phyloP scores from a whole-genome alignment of 2,329 filamentous ascomycete genomes.

The Calonectria leucothoes region DNA sequence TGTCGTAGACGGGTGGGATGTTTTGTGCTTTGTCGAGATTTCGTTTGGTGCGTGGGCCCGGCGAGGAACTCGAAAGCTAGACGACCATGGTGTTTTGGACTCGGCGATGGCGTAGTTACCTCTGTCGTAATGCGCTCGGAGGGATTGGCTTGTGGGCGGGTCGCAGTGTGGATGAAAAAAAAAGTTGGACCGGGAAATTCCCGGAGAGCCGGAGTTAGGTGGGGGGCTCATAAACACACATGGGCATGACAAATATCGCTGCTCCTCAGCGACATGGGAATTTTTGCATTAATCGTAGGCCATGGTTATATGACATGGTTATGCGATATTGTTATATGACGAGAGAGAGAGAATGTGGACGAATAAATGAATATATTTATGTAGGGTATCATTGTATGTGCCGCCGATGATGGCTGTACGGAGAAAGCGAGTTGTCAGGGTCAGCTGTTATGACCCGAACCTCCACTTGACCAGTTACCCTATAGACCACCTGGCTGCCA shows the following conservation, averaged over 20 bases:
- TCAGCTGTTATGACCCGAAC: too few relatives aligned
- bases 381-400: neutral
- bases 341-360: neutral
- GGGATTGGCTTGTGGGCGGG: constrained; percentile 33
- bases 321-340: too few relatives aligned
- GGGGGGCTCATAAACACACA: neutral
- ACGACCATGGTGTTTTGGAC: constrained; percentile 4
- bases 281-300: neutral
- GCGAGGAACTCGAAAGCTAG: neutral
- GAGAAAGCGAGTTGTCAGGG: too few relatives aligned
- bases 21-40: neutral
- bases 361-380: neutral
- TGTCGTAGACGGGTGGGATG: neutral
- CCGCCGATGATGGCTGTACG: too few relatives aligned
- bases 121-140: constrained; percentile 35
- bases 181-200: constrained; percentile 38
- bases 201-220: constrained; percentile 14
- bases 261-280: neutral
- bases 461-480: too few relatives aligned
- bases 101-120: constrained; percentile 35
- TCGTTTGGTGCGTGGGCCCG: neutral
- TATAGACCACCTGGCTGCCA: too few relatives aligned
- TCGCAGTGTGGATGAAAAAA: constrained; percentile 11
- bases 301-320: neutral
- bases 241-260: neutral